These are phyloP conservation scores for Sisymbrium irio DNA, from an alignment of 345 rosid species.

Conservation along the genomic window DNA sequence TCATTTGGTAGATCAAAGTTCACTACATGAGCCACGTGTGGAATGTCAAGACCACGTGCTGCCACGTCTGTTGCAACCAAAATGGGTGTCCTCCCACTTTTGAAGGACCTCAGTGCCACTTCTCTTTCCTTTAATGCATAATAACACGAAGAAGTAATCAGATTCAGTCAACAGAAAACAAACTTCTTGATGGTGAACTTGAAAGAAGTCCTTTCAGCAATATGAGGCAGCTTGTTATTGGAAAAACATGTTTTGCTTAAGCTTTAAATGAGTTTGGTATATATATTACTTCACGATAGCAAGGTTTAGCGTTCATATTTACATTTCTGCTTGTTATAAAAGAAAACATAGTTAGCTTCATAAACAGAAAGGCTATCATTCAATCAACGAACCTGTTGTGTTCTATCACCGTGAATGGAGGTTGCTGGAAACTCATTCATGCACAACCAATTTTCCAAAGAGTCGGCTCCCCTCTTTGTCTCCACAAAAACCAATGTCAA, in stretches of 20 bases:
- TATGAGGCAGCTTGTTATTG: neutral
- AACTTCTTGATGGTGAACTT: slow-evolving; percentile 4
- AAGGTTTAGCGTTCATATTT: slow-evolving; percentile 5
- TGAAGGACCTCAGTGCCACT: slow-evolving; percentile 80
- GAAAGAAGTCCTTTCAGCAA: slow-evolving; percentile 7
- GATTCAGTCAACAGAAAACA: slow-evolving; percentile 8
- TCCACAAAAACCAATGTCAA: slow-evolving; percentile 97
- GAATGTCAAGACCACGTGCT: slow-evolving; percentile 86
- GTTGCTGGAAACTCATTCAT: slow-evolving; percentile 92
- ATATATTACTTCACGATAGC: neutral
- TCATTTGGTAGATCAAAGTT: slow-evolving; percentile 98
- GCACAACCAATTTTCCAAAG: slow-evolving; percentile 89
- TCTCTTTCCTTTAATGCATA: slow-evolving; percentile 81
- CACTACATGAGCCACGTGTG: slow-evolving; percentile 92
- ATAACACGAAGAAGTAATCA: slow-evolving; percentile 10
- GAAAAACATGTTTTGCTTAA: neutral
- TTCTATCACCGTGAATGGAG: slow-evolving; percentile 93
- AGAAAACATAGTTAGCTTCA: no score
- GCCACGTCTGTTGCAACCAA: slow-evolving; percentile 97
- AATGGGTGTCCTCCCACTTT: slow-evolving; percentile 89
- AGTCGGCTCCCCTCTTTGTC: slow-evolving; percentile 95
- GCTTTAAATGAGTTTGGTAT: neutral
- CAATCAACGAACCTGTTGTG: slow-evolving; percentile 62
- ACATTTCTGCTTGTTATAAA: no score
- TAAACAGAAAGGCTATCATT: no score